A percentile compares a stretch with the other conserved stretches of the same genome.
Evolutionary conservation across 768 basidiomycete species (phyloP).

Genomic region (Naganishia vaughanmartiniae): DNA sequence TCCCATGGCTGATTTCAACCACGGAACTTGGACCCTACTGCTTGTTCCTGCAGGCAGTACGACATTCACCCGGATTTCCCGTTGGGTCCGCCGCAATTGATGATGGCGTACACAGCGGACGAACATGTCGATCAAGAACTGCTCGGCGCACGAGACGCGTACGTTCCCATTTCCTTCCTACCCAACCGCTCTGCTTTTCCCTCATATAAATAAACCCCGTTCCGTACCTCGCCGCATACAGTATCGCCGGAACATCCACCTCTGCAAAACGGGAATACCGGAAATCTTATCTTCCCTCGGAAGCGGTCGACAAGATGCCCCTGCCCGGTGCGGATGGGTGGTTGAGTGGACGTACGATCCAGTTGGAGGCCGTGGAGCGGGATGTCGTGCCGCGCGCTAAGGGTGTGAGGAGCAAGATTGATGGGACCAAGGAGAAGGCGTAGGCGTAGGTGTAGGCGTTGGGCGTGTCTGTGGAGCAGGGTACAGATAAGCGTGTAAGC

Average conservation of each 20-base stretch:
- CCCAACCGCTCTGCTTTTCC: not conserved
- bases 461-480: too few species aligned
- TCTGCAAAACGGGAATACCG: constrained; percentile 52
- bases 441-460: not conserved
- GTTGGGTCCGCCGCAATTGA: constrained; percentile 57
- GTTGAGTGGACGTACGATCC: constrained; percentile 52
- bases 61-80: constrained; percentile 55
- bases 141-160: constrained; percentile 51
- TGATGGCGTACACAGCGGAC: constrained; percentile 57
- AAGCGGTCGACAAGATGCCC: constrained; percentile 50
- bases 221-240: constrained; percentile 20
- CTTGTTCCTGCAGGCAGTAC: constrained; percentile 37
- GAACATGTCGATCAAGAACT: constrained; percentile 50
- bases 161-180: constrained; percentile 16
- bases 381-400: not conserved
- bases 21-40: too few species aligned
- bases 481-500: too few species aligned
- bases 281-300: constrained; percentile 53
- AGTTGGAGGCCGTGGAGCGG: constrained; percentile 50
- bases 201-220: not conserved
- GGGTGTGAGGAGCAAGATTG: constrained; percentile 11
- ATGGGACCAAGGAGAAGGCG: constrained; percentile 5
- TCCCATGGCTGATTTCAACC: too few species aligned
- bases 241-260: constrained; percentile 51
- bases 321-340: constrained; percentile 53